Evolutionary conservation across 1,284 basidiomycete genomes (phyloP).

Genomic region (Ceratorhiza oryzae-sativae): DNA sequence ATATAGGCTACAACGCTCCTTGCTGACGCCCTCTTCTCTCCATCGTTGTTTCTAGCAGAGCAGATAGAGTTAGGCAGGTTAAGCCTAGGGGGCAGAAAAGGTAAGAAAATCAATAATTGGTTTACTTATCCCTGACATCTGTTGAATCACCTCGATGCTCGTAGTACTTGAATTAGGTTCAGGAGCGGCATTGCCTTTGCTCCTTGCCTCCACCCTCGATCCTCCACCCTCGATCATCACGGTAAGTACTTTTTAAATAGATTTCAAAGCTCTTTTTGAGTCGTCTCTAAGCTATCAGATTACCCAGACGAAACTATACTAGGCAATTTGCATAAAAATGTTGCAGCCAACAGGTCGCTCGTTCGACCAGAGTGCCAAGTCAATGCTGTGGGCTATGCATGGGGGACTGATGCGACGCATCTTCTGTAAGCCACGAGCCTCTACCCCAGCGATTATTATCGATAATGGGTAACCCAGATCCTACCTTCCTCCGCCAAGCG

Average conservation of each 20-base stretch:
- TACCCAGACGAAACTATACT: conserved; percentile 69
- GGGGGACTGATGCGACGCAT: conserved; percentile 60
- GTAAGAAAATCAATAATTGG: conserved; percentile 48
- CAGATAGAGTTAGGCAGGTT: conserved; percentile 64
- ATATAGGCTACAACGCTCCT: conserved; percentile 69
- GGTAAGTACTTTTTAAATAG: conserved; percentile 48
- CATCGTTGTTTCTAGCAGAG: conserved; percentile 69
- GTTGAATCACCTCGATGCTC: neutral
- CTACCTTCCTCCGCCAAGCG: conserved; percentile 22
- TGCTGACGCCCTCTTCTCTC: conserved; percentile 75
- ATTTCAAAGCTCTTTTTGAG: neutral
- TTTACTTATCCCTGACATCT: neutral
- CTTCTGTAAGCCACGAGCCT: conserved; percentile 57
- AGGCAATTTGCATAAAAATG: conserved; percentile 59
- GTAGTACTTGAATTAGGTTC: conserved; percentile 72
- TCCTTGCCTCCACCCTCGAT: conserved; percentile 60
- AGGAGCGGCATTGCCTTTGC: conserved; percentile 68
- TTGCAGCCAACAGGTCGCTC: conserved; percentile 57
- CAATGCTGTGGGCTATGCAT: conserved; percentile 62
- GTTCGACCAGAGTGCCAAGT: conserved; percentile 56
- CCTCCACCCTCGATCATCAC: conserved; percentile 59
- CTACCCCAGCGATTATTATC: neutral
- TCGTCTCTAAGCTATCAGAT: conserved; percentile 54
- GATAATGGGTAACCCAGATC: conserved; percentile 28
- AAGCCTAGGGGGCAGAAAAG: conserved; percentile 51